phyloP scores from a whole-genome alignment of 768 basidiomycete species.

The Pluteus cervinus region DNA sequence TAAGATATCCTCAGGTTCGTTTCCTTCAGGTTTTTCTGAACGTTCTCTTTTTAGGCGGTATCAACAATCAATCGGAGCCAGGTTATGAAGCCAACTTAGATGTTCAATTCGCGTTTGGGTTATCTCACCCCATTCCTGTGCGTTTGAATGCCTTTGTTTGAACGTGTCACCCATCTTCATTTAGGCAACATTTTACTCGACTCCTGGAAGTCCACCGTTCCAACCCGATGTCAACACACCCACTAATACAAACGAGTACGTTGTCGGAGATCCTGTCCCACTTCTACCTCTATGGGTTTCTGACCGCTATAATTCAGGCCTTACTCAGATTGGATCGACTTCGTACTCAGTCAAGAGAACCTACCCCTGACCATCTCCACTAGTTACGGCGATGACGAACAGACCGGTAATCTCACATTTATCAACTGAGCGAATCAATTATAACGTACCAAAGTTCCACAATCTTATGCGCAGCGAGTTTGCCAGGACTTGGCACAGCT shows the following conservation, averaged over 20 bases:
- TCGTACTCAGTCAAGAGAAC: conserved; percentile 33
- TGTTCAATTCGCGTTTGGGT: conserved; percentile 54
- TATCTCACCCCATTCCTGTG: conserved; percentile 52
- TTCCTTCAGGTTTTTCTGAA: conserved; percentile 7
- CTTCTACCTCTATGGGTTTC: conserved; percentile 6
- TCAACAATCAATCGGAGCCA: conserved; percentile 51
- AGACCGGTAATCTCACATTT: conserved; percentile 37
- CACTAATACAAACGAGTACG: conserved; percentile 31
- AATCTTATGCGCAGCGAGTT: conserved; percentile 43
- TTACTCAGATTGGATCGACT: conserved; percentile 51
- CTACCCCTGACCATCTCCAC: conserved; percentile 59
- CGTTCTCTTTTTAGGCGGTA: conserved; percentile 35
- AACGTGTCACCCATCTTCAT: conserved; percentile 6
- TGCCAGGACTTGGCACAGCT: conserved; percentile 56
- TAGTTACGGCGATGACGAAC: conserved; percentile 65
- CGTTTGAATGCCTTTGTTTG: neutral
- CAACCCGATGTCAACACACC: conserved; percentile 36
- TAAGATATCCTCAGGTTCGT: conserved; percentile 11
- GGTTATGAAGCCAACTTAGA: conserved; percentile 62
- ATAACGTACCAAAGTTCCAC: too few species aligned
- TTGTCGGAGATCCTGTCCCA: conserved; percentile 4
- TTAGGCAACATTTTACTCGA: conserved; percentile 50
- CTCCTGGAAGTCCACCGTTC: conserved; percentile 57
- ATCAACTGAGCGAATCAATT: neutral
- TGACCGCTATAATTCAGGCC: conserved; percentile 15